A percentile compares a stretch with the other conserved stretches of the same genome.
These are phyloP conservation scores for Vigna angularis DNA, from an alignment of 306 rosid species.

Conservation along the genomic window DNA sequence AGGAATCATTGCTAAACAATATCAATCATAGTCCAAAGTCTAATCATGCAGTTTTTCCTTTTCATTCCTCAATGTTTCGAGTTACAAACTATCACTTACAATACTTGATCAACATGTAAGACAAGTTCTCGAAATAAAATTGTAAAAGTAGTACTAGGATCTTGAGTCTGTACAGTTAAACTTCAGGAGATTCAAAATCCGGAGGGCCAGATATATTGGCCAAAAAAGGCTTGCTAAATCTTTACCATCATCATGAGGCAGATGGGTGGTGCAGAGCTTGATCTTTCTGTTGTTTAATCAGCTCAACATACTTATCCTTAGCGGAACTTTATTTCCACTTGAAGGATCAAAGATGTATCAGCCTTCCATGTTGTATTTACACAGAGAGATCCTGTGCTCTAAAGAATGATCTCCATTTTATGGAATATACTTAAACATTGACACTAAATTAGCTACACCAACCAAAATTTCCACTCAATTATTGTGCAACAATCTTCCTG, in stretches of 20 bases:
- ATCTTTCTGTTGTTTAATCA: constrained; percentile 30
- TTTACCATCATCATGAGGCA: constrained; percentile 27
- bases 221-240: constrained; percentile 15
- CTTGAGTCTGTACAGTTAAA: not conserved
- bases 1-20: not conserved
- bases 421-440: constrained; percentile 34
- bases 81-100: not conserved
- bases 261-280: constrained; percentile 22
- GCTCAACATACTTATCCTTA: constrained; percentile 23
- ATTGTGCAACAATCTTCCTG: constrained; percentile 71
- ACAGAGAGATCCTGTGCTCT: constrained; percentile 49
- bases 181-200: not conserved
- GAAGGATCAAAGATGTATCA: constrained; percentile 48
- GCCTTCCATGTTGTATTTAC: constrained; percentile 71
- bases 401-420: constrained; percentile 43
- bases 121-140: constrained; percentile 11
- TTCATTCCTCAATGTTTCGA: not conserved
- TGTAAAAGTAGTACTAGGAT: constrained; percentile 13
- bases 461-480: constrained; percentile 44
- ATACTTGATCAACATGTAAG: constrained; percentile 7
- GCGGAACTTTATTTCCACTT: constrained; percentile 41
- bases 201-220: constrained; percentile 14
- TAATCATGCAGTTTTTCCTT: not conserved
- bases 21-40: constrained; percentile 11
- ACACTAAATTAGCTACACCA: constrained; percentile 33